Percentiles rank a stretch among this genome's conserved stretches.
Conservation (phyloP, 2,329 filamentous ascomycete species). For the Verticillium klebahnii region DNA sequence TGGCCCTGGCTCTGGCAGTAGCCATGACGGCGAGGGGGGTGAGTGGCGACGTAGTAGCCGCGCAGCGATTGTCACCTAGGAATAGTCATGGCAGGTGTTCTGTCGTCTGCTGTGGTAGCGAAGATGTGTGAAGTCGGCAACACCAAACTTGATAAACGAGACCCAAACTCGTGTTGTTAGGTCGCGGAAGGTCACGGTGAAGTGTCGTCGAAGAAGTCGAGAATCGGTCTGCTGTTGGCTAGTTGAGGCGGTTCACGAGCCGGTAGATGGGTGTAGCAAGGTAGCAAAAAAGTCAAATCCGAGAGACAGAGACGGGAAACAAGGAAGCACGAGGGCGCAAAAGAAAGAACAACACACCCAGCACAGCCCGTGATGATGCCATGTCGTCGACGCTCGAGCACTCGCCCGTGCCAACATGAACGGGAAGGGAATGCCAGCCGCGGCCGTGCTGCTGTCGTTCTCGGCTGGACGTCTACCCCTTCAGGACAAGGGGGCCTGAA, state of each 20-base stretch:
- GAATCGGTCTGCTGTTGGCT: neutral
- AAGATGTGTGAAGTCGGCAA: too few species aligned
- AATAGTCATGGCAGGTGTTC: neutral
- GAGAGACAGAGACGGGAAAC: neutral
- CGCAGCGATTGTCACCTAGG: constrained; percentile 3
- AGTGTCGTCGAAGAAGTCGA: constrained; percentile 8
- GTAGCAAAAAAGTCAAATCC: neutral
- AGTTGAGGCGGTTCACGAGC: neutral
- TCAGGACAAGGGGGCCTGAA: neutral
- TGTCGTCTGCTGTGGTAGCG: too few species aligned
- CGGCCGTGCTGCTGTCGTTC: neutral
- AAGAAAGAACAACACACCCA: neutral
- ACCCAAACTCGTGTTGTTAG: too few species aligned
- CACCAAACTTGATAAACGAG: too few species aligned
- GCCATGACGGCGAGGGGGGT: constrained; percentile 4
- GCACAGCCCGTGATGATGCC: neutral
- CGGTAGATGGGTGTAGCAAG: neutral
- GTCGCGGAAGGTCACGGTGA: neutral
- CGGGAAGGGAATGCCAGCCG: neutral
- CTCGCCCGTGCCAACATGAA: neutral
- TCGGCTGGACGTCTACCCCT: neutral
- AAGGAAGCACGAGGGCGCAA: neutral
- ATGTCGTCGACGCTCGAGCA: neutral
- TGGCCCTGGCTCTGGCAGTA: constrained; percentile 11
- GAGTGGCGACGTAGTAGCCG: neutral